A percentile compares a stretch with the other conserved stretches of the same genome.
These are phyloP conservation scores for Penicillium salamii DNA, from an alignment of 495 filamentous ascomycete species.

Conservation along the genomic window DNA sequence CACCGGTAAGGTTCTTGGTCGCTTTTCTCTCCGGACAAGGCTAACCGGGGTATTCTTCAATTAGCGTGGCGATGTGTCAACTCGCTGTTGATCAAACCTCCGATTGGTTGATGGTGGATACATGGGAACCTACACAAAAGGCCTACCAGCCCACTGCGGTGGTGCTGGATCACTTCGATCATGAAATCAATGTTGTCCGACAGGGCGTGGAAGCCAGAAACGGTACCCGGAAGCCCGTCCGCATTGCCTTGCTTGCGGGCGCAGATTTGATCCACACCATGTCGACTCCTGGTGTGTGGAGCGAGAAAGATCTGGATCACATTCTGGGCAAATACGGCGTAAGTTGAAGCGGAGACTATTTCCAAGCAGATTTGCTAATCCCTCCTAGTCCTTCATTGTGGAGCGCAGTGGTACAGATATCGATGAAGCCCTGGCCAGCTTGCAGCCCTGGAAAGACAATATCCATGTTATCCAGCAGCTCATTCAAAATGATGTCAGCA, in stretches of 20 bases:
- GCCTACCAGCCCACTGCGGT: slow-evolving; percentile 85
- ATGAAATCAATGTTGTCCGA: slow-evolving; percentile 79
- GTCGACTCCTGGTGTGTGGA: slow-evolving; percentile 75
- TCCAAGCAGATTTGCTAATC: neutral
- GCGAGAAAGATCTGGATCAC: slow-evolving; percentile 74
- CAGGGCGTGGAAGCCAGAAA: slow-evolving; percentile 67
- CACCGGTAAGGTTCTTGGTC: slow-evolving; percentile 53
- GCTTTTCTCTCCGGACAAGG: neutral
- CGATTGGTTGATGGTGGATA: slow-evolving; percentile 83
- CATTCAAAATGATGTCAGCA: slow-evolving; percentile 86
- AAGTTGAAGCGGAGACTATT: slow-evolving; percentile 16
- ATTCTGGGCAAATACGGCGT: slow-evolving; percentile 82
- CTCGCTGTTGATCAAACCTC: slow-evolving; percentile 73
- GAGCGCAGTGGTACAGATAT: slow-evolving; percentile 89
- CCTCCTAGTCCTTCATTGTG: slow-evolving; percentile 70
- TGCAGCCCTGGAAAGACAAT: slow-evolving; percentile 72
- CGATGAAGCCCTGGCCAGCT: slow-evolving; percentile 71
- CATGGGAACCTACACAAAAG: slow-evolving; percentile 70
- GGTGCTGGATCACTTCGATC: slow-evolving; percentile 83
- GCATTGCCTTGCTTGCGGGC: slow-evolving; percentile 73
- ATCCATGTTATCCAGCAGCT: slow-evolving; percentile 87
- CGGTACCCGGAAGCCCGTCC: slow-evolving; percentile 58
- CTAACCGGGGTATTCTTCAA: slow-evolving; percentile 9
- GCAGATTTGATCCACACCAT: slow-evolving; percentile 88
- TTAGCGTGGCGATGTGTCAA: slow-evolving; percentile 64